phyloP scores from a whole-genome alignment of 441 rosid genomes.

The Adansonia gregorii region DNA sequence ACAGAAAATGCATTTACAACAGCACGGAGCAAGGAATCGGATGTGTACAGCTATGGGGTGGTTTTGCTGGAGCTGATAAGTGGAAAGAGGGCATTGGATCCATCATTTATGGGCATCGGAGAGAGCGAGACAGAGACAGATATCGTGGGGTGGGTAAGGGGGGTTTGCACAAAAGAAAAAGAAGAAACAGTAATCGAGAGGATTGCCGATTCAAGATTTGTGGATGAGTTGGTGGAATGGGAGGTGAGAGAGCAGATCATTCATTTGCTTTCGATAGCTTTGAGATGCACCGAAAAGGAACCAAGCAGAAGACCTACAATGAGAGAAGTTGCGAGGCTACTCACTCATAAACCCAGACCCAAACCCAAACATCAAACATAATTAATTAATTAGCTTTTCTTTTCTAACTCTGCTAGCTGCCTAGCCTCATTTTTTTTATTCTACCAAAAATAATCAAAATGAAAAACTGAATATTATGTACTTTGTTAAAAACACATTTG shows the following conservation, averaged over 20 bases:
- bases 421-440: too few species aligned
- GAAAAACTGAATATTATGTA: too few species aligned
- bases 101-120: conserved; percentile 38
- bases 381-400: background rate
- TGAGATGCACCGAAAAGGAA: conserved; percentile 60
- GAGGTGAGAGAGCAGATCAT: conserved; percentile 49
- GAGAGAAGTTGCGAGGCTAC: conserved; percentile 72
- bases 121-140: conserved; percentile 31
- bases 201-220: conserved; percentile 51
- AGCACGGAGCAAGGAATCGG: conserved; percentile 60
- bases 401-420: too few species aligned
- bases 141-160: conserved; percentile 57
- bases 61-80: conserved; percentile 73
- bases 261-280: conserved; percentile 45
- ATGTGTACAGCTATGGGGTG: conserved; percentile 81
- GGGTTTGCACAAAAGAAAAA: conserved; percentile 46
- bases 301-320: conserved; percentile 64
- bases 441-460: too few species aligned
- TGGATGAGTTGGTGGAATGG: conserved; percentile 52
- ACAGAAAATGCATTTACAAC: conserved; percentile 72
- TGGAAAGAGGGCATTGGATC: conserved; percentile 61
- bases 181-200: conserved; percentile 24
- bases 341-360: conserved; percentile 35
- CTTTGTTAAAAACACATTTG: too few species aligned
- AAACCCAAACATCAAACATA: background rate